These are phyloP conservation scores for Trametes meyenii DNA, from an alignment of 768 basidiomycete species.

Conservation along the genomic window DNA sequence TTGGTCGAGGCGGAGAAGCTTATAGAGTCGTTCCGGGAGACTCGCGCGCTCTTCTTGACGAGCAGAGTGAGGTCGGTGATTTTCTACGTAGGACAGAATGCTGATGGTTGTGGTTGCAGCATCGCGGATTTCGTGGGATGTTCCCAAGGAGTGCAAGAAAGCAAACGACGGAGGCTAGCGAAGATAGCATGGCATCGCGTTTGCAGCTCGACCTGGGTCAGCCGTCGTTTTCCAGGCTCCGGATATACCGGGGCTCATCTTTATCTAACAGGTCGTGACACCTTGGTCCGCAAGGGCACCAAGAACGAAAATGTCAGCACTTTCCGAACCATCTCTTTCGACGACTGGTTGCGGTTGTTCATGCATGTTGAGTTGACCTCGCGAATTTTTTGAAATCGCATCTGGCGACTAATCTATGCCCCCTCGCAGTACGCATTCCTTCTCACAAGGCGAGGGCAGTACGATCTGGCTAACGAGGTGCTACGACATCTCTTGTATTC, in stretches of 20 bases:
- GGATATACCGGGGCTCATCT: neutral
- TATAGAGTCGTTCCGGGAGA: conserved; percentile 88
- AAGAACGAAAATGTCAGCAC: conserved; percentile 53
- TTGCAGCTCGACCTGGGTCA: conserved; percentile 74
- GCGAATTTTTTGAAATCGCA: neutral
- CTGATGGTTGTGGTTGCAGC: conserved; percentile 2
- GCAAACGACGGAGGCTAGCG: conserved; percentile 55
- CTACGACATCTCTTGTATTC: conserved; percentile 76
- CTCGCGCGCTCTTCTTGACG: conserved; percentile 78
- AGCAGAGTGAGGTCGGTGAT: conserved; percentile 55
- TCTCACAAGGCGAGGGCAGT: conserved; percentile 62
- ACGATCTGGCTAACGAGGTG: conserved; percentile 71
- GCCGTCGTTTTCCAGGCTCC: conserved; percentile 22
- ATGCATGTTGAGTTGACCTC: conserved; percentile 66
- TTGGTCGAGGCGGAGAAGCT: conserved; percentile 82
- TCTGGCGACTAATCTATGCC: neutral
- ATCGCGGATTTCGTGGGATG: conserved; percentile 65
- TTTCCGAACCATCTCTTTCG: conserved; percentile 82
- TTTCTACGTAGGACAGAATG: neutral
- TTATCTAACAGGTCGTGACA: conserved; percentile 54
- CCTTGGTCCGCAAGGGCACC: conserved; percentile 49
- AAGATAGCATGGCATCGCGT: conserved; percentile 75
- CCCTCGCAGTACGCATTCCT: conserved; percentile 72
- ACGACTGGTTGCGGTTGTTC: conserved; percentile 83
- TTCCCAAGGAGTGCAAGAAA: conserved; percentile 51